Percentiles rank a stretch among this genome's conserved stretches.
Evolutionary conservation across 305 asterid species (phyloP).

Genomic region (Solanum chacoense): DNA sequence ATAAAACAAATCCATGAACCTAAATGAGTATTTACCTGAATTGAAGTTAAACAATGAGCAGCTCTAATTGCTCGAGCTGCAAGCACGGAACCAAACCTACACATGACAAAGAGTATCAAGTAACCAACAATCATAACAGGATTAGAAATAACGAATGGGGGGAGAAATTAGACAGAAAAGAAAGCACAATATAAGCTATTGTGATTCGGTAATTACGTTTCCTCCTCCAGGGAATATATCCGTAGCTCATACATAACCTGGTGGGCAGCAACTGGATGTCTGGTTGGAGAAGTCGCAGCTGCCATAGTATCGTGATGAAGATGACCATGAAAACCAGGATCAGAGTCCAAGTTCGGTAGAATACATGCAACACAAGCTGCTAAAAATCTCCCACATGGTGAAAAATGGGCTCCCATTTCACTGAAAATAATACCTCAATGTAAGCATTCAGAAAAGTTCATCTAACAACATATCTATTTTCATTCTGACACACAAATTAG

Average conservation of each 20-base stretch:
- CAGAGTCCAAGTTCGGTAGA: slow-evolving; percentile 61
- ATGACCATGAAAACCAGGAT: slow-evolving; percentile 57
- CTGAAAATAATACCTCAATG: slow-evolving; percentile 22
- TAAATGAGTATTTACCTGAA: slow-evolving; percentile 54
- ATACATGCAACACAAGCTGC: slow-evolving; percentile 97
- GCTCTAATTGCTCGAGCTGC: slow-evolving; percentile 92
- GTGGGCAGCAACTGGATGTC: slow-evolving; percentile 84
- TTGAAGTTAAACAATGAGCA: slow-evolving; percentile 95
- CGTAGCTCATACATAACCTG: slow-evolving; percentile 89
- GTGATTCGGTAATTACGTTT: slow-evolving; percentile 51
- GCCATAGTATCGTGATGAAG: slow-evolving; percentile 55
- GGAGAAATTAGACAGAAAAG: not conserved
- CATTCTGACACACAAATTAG: not conserved
- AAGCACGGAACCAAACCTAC: slow-evolving; percentile 78
- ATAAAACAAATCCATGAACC: not conserved
- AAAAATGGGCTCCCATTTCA: slow-evolving; percentile 98
- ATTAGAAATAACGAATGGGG: not conserved
- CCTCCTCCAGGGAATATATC: slow-evolving; percentile 91
- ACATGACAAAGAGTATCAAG: slow-evolving; percentile 11
- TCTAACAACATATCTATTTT: not conserved
- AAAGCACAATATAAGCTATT: not conserved
- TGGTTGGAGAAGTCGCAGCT: slow-evolving; percentile 82
- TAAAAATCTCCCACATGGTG: slow-evolving; percentile 93
- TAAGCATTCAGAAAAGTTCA: not conserved
- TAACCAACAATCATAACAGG: not conserved